Conservation (phyloP, 108 stramenopile species). For the Discostella pseudostelligera region DNA sequence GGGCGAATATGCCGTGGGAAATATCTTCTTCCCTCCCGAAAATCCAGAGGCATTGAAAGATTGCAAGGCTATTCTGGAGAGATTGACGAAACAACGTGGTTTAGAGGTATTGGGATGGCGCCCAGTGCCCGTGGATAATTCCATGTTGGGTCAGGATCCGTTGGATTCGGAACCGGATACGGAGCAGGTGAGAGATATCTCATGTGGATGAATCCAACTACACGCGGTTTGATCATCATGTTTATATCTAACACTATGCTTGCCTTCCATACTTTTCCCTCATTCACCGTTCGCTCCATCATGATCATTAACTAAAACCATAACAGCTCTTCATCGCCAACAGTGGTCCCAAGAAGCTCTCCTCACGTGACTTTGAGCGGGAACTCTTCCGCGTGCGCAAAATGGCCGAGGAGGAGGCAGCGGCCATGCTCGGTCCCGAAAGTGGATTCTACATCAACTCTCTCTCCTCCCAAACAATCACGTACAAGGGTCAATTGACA, state of each 20-base stretch:
- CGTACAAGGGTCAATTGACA: constrained; percentile 95
- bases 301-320: too few species aligned
- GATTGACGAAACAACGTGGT: constrained; percentile 74
- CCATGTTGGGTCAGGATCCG: constrained; percentile 89
- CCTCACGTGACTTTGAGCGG: constrained; percentile 83
- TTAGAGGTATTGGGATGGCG: constrained; percentile 86
- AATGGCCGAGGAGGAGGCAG: constrained; percentile 82
- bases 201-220: background rate
- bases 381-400: constrained; percentile 87
- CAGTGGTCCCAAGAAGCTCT: constrained; percentile 39
- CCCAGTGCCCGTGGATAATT: constrained; percentile 86
- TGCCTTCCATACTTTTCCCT: too few species aligned
- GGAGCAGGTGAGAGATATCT: constrained; percentile 53
- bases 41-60: constrained; percentile 70
- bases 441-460: constrained; percentile 91
- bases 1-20: constrained; percentile 92
- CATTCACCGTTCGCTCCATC: too few species aligned
- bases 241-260: too few species aligned
- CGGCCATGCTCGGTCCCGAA: constrained; percentile 77
- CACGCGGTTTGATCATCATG: background rate
- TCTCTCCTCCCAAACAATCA: constrained; percentile 83
- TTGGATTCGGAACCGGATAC: constrained; percentile 89
- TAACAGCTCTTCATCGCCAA: constrained; percentile 73
- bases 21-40: constrained; percentile 92
- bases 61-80: constrained; percentile 83